These are phyloP conservation scores for Helianthus tuberosus DNA, from an alignment of 129 eudicot genomes.

Conservation along the genomic window DNA sequence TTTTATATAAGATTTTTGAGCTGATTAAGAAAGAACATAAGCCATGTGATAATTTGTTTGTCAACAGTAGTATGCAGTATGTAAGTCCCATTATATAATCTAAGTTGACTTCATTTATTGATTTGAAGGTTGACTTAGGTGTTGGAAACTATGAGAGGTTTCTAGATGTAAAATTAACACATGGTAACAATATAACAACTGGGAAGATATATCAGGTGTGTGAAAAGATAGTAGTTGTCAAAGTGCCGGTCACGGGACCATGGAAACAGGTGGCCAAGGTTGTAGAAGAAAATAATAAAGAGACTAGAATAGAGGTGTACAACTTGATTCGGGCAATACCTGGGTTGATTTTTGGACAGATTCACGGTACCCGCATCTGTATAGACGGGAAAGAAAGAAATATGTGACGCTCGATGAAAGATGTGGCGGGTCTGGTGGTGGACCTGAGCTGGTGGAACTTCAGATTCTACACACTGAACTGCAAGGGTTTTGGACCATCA, in stretches of 20 bases:
- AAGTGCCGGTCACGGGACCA: no score
- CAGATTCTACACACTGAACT: no score
- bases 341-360: no score
- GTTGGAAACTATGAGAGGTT: constrained; percentile 98
- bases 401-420: no score
- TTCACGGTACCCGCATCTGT: no score
- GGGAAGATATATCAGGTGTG: constrained; percentile 92
- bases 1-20: not conserved
- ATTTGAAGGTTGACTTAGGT: constrained; percentile 81
- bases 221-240: constrained; percentile 3
- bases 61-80: not conserved
- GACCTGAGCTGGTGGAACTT: no score
- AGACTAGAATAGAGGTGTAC: no score
- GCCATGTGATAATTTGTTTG: not conserved
- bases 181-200: constrained; percentile 91
- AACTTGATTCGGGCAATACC: no score
- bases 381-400: no score
- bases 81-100: not conserved
- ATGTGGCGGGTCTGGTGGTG: no score
- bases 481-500: constrained; percentile 81
- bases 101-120: constrained; percentile 7
- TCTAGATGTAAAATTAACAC: constrained; percentile 74
- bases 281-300: no score
- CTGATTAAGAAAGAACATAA: not conserved
- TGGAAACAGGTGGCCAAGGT: no score